Percentiles rank a stretch among this genome's conserved stretches.
Conservation (phyloP, 306 rosid species). For the Begonia fuchsioides region DNA sequence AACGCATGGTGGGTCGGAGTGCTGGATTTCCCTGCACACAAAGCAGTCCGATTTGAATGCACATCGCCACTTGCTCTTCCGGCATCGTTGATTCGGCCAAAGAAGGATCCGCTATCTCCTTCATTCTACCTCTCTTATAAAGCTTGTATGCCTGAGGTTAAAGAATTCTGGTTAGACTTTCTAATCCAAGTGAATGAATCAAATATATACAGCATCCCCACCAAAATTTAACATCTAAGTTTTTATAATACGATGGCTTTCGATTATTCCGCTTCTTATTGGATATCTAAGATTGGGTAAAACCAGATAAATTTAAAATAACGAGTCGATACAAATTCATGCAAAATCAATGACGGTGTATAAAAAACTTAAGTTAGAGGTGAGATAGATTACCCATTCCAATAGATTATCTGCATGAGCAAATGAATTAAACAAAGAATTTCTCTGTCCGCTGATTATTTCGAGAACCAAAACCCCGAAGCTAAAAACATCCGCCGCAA, state of each 20-base stretch:
- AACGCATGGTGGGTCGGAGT: slow-evolving; percentile 64
- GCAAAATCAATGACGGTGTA: background rate
- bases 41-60: slow-evolving; percentile 27
- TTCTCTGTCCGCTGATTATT: slow-evolving; percentile 59
- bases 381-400: slow-evolving; percentile 33
- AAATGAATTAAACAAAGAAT: slow-evolving; percentile 19
- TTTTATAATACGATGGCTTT: background rate
- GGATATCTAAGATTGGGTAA: background rate
- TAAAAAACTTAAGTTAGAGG: background rate
- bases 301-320: background rate
- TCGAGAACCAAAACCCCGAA: slow-evolving; percentile 81
- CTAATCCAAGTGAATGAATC: background rate
- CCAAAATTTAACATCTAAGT: too few relatives aligned
- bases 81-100: slow-evolving; percentile 28
- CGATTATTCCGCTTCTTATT: background rate
- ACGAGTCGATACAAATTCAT: background rate
- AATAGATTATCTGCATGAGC: slow-evolving; percentile 27
- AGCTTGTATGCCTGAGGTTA: slow-evolving; percentile 57
- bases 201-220: too few relatives aligned
- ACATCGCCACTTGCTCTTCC: slow-evolving; percentile 52
- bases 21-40: slow-evolving; percentile 58
- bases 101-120: slow-evolving; percentile 55
- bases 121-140: slow-evolving; percentile 62
- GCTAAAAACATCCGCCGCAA: slow-evolving; percentile 76
- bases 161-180: background rate